These are phyloP conservation scores for Saprolegnia diclina DNA, from an alignment of 352 stramenopile species.

Conservation along the genomic window DNA sequence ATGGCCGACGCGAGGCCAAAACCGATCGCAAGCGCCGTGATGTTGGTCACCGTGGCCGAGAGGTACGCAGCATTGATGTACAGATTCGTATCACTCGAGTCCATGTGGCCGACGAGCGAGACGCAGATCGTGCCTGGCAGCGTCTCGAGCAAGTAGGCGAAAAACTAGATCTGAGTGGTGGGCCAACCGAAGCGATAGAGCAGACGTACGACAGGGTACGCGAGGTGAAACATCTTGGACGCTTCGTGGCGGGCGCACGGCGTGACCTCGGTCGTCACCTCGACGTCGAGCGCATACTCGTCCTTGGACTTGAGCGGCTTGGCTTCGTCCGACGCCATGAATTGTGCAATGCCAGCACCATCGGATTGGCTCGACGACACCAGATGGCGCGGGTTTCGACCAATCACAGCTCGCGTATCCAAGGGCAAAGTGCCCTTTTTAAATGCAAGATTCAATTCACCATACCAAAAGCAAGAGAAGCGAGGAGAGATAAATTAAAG, in stretches of 20 bases:
- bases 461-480: too few species aligned
- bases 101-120: conserved; percentile 55
- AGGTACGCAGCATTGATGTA: conserved; percentile 58
- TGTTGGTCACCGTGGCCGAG: conserved; percentile 65
- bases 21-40: conserved; percentile 68
- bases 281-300: conserved; percentile 17
- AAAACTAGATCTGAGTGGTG: conserved; percentile 9
- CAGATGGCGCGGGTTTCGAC: background rate
- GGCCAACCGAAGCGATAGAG: background rate
- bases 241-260: conserved; percentile 4
- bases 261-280: conserved; percentile 16
- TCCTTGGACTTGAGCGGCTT: background rate
- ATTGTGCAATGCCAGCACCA: background rate
- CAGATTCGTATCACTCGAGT: conserved; percentile 52
- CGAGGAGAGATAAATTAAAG: too few species aligned
- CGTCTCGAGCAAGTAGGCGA: conserved; percentile 37
- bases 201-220: conserved; percentile 19
- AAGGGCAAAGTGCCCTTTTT: background rate
- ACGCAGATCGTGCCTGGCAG: conserved; percentile 52
- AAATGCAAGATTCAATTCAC: too few species aligned
- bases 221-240: conserved; percentile 23
- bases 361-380: too few species aligned
- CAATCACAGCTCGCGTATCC: background rate
- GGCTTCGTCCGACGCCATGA: conserved; percentile 1
- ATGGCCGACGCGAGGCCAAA: conserved; percentile 80